A percentile compares a stretch with the other conserved stretches of the same genome.
These are phyloP conservation scores for Stachybotrys elegans DNA, from an alignment of 2,329 filamentous ascomycete species.

Conservation along the genomic window DNA sequence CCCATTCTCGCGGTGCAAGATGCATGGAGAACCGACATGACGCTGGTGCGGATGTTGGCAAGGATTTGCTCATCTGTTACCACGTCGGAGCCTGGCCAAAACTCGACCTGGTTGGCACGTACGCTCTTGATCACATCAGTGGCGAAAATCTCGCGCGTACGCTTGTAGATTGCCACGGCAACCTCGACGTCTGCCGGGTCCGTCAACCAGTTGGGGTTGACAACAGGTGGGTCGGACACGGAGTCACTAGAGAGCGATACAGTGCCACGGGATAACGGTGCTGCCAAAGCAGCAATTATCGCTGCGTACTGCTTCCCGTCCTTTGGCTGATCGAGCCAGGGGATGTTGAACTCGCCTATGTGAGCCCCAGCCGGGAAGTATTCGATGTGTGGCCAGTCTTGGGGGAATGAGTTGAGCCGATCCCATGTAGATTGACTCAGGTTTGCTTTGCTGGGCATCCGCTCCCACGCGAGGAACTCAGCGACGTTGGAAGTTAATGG, in stretches of 20 bases:
- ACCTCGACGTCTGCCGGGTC: constrained; percentile 37
- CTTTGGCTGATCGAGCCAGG: constrained; percentile 13
- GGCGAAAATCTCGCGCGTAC: constrained; percentile 28
- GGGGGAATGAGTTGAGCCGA: constrained; percentile 9
- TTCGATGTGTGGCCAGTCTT: constrained; percentile 15
- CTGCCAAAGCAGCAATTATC: constrained; percentile 21
- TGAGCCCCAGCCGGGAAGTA: constrained; percentile 15
- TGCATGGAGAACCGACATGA: constrained; percentile 6
- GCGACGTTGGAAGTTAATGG: constrained; percentile 17
- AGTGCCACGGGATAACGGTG: constrained; percentile 32
- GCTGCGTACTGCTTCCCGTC: constrained; percentile 10
- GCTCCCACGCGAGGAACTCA: constrained; percentile 19
- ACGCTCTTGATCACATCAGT: background rate
- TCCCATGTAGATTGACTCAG: constrained; percentile 11
- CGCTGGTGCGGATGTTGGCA: background rate
- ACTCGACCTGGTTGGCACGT: background rate
- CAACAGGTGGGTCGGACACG: constrained; percentile 28
- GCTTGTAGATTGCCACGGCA: constrained; percentile 34
- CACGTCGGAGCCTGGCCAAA: background rate
- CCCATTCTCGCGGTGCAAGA: constrained; percentile 18
- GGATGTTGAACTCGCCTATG: constrained; percentile 13
- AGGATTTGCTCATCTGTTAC: constrained; percentile 3
- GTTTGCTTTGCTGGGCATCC: constrained; percentile 14
- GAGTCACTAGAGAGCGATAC: constrained; percentile 30
- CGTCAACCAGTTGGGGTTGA: constrained; percentile 40